Conservation (phyloP, 495 filamentous ascomycete species). For the Lindgomyces ingoldianus region DNA sequence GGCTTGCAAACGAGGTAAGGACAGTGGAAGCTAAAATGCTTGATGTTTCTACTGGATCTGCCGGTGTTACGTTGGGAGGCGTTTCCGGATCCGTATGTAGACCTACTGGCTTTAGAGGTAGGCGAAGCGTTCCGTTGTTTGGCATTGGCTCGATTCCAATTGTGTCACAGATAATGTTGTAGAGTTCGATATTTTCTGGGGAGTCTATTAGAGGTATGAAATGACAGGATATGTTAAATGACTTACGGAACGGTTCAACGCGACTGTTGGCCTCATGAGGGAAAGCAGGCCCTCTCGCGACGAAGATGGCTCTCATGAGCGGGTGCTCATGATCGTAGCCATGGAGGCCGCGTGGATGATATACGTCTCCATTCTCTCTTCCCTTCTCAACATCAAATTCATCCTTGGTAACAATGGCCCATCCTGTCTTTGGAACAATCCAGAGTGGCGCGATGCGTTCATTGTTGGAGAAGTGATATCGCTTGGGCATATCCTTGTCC, state of each 20-base stretch:
- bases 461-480: slow-evolving; percentile 84
- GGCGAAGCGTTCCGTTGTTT: slow-evolving; percentile 85
- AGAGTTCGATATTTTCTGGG: slow-evolving; percentile 88
- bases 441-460: slow-evolving; percentile 87
- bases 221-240: slow-evolving; percentile 2
- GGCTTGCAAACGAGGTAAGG: slow-evolving; percentile 8
- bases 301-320: slow-evolving; percentile 89
- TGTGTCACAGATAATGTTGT: slow-evolving; percentile 89
- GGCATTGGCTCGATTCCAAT: slow-evolving; percentile 66
- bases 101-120: slow-evolving; percentile 70
- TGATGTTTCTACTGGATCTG: slow-evolving; percentile 36
- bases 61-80: slow-evolving; percentile 34
- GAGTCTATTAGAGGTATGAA: background rate
- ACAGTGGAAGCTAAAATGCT: slow-evolving; percentile 1
- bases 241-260: slow-evolving; percentile 81
- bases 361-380: slow-evolving; percentile 60
- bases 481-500: slow-evolving; percentile 78
- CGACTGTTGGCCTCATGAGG: slow-evolving; percentile 79
- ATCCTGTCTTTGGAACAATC: slow-evolving; percentile 88
- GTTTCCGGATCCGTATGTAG: slow-evolving; percentile 59
- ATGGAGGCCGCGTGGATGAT: slow-evolving; percentile 77
- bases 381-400: slow-evolving; percentile 72
- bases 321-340: slow-evolving; percentile 90
- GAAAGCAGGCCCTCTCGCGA: slow-evolving; percentile 86
- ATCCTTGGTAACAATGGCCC: slow-evolving; percentile 77